These are phyloP conservation scores for Fusarium sp. DNA, from an alignment of 2,329 filamentous ascomycete genomes.

Conservation along the genomic window DNA sequence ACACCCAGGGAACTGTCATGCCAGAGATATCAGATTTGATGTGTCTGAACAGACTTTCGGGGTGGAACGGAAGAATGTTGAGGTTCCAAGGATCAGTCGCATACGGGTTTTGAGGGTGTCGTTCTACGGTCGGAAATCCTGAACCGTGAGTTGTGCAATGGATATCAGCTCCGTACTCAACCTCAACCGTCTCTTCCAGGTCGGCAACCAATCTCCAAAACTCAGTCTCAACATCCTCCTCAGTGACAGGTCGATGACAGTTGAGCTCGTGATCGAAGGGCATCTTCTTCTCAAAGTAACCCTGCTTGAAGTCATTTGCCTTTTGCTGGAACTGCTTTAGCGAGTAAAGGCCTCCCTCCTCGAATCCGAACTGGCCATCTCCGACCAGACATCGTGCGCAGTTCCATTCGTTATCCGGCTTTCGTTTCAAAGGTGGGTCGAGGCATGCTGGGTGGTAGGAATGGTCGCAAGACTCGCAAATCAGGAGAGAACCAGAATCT, in stretches of 20 bases:
- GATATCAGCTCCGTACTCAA: constrained; percentile 97
- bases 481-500: constrained; percentile 73
- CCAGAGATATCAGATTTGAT: constrained; percentile 99
- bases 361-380: constrained; percentile 96
- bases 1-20: constrained; percentile 99
- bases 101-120: constrained; percentile 86
- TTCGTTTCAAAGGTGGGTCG: constrained; percentile 81
- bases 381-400: constrained; percentile 95
- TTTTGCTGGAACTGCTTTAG: constrained; percentile 96
- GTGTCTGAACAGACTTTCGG: constrained; percentile 92
- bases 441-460: constrained; percentile 88
- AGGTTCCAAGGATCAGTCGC: constrained; percentile 95
- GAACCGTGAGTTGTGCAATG: constrained; percentile 98
- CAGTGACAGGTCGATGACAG: constrained; percentile 81
- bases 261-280: constrained; percentile 86
- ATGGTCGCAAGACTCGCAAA: constrained; percentile 92
- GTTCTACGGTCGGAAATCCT: constrained; percentile 94
- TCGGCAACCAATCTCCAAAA: constrained; percentile 97
- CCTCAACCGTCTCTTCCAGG: constrained; percentile 93
- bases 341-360: constrained; percentile 95
- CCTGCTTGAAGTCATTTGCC: constrained; percentile 92
- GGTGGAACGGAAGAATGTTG: constrained; percentile 88
- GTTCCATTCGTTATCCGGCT: constrained; percentile 92
- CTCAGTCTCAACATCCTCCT: constrained; percentile 95
- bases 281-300: constrained; percentile 91